Conservation (phyloP, 768 basidiomycete species). For the Lentinula edodes region DNA sequence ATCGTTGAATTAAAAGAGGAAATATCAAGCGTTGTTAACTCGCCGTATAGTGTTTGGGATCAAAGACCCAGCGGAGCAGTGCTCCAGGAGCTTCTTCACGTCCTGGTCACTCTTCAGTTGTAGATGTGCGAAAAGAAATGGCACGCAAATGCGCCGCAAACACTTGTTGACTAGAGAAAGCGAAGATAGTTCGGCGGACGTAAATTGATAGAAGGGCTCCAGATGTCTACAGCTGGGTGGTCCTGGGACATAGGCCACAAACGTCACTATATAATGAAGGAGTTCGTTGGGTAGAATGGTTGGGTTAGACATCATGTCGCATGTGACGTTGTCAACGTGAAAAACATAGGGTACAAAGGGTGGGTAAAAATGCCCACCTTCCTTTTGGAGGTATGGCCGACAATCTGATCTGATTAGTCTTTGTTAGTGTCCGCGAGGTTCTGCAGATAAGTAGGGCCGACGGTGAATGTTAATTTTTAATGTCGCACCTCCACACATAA, state of each 20-base stretch:
- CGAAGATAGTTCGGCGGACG: neutral
- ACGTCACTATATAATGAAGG: neutral
- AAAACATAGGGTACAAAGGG: too few species aligned
- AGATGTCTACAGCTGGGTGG: neutral
- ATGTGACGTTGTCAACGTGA: too few species aligned
- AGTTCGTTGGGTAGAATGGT: neutral
- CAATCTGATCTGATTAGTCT: too few species aligned
- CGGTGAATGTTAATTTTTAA: too few species aligned
- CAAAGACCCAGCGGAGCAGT: neutral
- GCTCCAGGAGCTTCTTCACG: neutral
- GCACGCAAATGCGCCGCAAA: neutral
- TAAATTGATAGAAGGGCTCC: neutral
- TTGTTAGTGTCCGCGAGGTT: too few species aligned
- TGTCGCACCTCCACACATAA: too few species aligned
- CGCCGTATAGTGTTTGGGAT: neutral
- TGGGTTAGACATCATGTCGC: too few species aligned
- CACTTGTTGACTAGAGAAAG: neutral
- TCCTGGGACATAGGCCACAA: neutral
- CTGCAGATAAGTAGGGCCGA: too few species aligned
- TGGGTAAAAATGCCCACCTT: too few species aligned
- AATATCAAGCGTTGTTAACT: neutral
- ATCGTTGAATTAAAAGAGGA: neutral
- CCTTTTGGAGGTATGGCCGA: too few species aligned
- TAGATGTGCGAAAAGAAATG: neutral
- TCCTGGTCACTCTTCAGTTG: neutral